Evolutionary conservation across 1,284 basidiomycete species (phyloP), one percentile per base, ranked within the genome.

Genomic region (Marasmius tenuissimus): DNA sequence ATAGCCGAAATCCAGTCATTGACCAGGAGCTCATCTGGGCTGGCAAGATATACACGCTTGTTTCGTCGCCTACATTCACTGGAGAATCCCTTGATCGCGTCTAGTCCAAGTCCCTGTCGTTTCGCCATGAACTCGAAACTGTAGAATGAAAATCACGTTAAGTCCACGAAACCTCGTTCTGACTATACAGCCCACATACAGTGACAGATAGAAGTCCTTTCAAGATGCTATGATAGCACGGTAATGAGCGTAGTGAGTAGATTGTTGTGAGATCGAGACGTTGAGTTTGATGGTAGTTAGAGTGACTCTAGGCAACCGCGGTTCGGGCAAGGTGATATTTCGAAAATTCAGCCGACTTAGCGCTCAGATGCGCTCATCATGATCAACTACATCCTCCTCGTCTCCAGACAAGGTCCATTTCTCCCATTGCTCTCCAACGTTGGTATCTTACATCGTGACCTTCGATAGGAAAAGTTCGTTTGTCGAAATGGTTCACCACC

Each of bases 401-500:
- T 98, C 42, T 97, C 95, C 52, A 87, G 95, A 61, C 96, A 98
- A 87, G 94, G 93, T 87, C 67, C 69, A 85, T 80, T 20, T 42
- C 40, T 45, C 50, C 60, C 20, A 11, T 34, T 37, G 48, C 39
- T 20, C 48, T 48, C 22, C 48, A 14, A n/a, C 27, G 5, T 37
- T 27, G 9, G 45, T 22, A n/a, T 39, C 20, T 3, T 38, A 48
- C 34, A 11, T 12, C n/a, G 48, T 34, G 38, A 45, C 50, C 16
- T 22, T 55, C 37, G 27, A 39, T 72, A 96, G 97, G 97, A 69
- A 99, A 99, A 84, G 94, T 99, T 61, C 90, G 97, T 64, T 87
- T 99, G 52, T 92, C 96, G 27, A 99, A 99, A 85, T 99, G 97
- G 97, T 99, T 97, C 77, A 91, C 92, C 51, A 99, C 97, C 0